A percentile compares a stretch with the other conserved stretches of the same genome.
Evolutionary conservation across 495 filamentous ascomycete species (phyloP).

Genomic region (Halenospora varia): DNA sequence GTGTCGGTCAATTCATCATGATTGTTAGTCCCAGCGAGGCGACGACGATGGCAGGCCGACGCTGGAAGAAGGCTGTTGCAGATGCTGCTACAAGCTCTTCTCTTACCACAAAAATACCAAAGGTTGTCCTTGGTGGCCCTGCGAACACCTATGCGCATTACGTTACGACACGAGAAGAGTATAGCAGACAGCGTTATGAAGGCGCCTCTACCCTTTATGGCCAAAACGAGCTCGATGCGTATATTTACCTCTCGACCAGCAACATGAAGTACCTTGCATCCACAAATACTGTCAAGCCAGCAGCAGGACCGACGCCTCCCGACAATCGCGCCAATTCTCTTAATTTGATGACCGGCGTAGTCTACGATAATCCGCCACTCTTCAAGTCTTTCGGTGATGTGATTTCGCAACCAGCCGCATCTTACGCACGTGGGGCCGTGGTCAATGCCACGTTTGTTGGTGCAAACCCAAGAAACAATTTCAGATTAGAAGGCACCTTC

Average conservation of each 20-base stretch:
- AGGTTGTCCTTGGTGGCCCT: conserved; percentile 75
- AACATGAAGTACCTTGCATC: conserved; percentile 66
- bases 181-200: conserved; percentile 87
- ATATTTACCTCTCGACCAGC: conserved; percentile 74
- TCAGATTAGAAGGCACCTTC: conserved; percentile 76
- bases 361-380: conserved; percentile 64
- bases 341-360: conserved; percentile 76
- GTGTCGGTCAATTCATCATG: conserved; percentile 85
- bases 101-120: conserved; percentile 33
- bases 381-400: conserved; percentile 71
- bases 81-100: conserved; percentile 33
- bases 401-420: conserved; percentile 45
- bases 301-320: conserved; percentile 65
- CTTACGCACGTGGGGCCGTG: conserved; percentile 58
- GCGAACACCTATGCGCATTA: conserved; percentile 96
- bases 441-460: conserved; percentile 74
- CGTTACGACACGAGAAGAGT: conserved; percentile 86
- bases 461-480: conserved; percentile 88
- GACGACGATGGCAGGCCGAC: conserved; percentile 89
- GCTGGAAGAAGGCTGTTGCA: conserved; percentile 78
- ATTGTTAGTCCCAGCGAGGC: conserved; percentile 84
- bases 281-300: conserved; percentile 40
- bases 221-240: conserved; percentile 74
- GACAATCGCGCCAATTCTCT: conserved; percentile 71
- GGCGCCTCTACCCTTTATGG: conserved; percentile 94